These are phyloP conservation scores for Zymoseptoria brevis DNA, from an alignment of 2,329 filamentous ascomycete genomes.

Conservation along the genomic window DNA sequence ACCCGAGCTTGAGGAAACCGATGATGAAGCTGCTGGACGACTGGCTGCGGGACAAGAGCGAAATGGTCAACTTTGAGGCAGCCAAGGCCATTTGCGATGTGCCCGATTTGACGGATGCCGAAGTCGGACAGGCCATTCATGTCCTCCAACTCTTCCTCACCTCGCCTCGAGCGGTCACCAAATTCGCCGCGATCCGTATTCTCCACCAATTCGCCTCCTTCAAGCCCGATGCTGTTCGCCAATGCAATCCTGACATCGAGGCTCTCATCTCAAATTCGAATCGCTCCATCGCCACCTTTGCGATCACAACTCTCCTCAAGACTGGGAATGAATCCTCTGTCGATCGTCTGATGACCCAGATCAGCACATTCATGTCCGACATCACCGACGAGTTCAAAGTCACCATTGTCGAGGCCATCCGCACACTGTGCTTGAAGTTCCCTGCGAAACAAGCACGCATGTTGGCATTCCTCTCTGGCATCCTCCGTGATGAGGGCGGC, in stretches of 20 bases:
- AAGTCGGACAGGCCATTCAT: constrained; percentile 87
- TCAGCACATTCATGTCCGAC: constrained; percentile 95
- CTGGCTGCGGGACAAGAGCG: constrained; percentile 96
- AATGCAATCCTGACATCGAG: constrained; percentile 97
- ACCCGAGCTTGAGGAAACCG: constrained; percentile 76
- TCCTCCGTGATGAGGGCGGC: constrained; percentile 89
- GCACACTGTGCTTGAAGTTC: constrained; percentile 94
- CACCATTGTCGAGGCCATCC: constrained; percentile 97
- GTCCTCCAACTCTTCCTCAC: constrained; percentile 95
- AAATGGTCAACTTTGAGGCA: constrained; percentile 99
- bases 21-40: constrained; percentile 97
- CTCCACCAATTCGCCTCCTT: constrained; percentile 94
- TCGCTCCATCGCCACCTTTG: constrained; percentile 94
- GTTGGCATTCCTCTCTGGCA: constrained; percentile 95
- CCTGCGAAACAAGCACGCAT: constrained; percentile 96
- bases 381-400: constrained; percentile 99
- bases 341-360: constrained; percentile 96
- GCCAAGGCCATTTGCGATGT: constrained; percentile 97
- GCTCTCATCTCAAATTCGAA: constrained; percentile 94
- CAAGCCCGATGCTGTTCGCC: constrained; percentile 84
- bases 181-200: constrained; percentile 94
- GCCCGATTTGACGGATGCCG: constrained; percentile 82
- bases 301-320: constrained; percentile 95
- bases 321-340: constrained; percentile 97
- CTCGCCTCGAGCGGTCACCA: constrained; percentile 88